A percentile compares a stretch with the other conserved stretches of the same genome.
phyloP scores from a whole-genome alignment of 129 eudicot species.

The Flaveria ramosissima region DNA sequence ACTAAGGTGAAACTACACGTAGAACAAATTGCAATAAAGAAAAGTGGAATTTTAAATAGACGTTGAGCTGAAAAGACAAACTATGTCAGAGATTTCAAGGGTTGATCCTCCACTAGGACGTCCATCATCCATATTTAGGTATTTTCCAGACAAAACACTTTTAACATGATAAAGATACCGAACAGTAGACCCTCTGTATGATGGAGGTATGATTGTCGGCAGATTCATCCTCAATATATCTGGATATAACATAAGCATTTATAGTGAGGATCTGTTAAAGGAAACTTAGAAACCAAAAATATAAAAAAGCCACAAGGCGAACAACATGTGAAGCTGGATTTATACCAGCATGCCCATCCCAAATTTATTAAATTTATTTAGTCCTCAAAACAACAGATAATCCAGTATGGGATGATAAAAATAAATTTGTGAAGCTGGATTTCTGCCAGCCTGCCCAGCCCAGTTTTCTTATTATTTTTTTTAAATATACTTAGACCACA shows the following conservation, averaged over 20 bases:
- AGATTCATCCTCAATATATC: conserved; percentile 78
- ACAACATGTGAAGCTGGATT: background rate
- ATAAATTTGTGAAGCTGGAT: background rate
- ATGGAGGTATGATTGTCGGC: conserved; percentile 86
- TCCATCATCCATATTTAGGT: conserved; percentile 66
- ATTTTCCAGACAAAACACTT: conserved; percentile 65
- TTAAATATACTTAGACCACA: background rate
- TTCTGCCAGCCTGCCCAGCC: background rate
- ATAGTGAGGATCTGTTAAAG: conserved; percentile 16
- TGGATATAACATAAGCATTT: conserved; percentile 38
- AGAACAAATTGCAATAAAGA: background rate
- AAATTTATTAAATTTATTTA: background rate
- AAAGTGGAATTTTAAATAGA: background rate
- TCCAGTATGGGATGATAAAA: background rate
- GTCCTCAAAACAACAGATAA: background rate
- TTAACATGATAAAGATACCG: conserved; percentile 82
- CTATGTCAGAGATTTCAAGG: conserved; percentile 54
- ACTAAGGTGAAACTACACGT: conserved; percentile 12
- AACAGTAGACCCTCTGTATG: conserved; percentile 91
- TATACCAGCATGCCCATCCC: too few species aligned
- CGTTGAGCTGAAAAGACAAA: conserved; percentile 37
- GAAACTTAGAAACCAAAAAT: conserved; percentile 4
- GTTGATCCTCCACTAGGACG: conserved; percentile 51
- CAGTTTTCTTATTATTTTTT: background rate
- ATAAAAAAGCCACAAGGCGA: background rate